phyloP scores from a whole-genome alignment of 2,329 filamentous ascomycete genomes.

The Curvularia lunata region DNA sequence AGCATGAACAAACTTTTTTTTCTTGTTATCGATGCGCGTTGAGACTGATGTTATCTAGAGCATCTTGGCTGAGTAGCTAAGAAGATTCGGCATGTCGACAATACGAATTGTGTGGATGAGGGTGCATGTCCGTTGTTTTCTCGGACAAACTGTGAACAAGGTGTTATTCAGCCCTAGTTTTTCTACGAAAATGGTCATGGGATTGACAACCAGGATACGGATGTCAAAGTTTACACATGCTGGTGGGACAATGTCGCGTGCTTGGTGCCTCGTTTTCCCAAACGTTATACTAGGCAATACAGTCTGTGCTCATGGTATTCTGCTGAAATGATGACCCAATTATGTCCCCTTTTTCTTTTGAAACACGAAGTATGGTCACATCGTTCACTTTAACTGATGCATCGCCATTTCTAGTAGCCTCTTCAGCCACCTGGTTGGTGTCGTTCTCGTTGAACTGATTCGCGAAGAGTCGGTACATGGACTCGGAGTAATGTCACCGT shows the following conservation, averaged over 20 bases:
- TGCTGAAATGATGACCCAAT: neutral
- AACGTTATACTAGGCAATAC: neutral
- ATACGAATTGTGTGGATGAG: constrained; percentile 1
- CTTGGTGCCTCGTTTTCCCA: neutral
- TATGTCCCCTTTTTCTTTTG: neutral
- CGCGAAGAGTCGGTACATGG: neutral
- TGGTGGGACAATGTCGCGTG: neutral
- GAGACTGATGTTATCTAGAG: neutral
- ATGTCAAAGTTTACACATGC: neutral
- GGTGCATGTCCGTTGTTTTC: neutral
- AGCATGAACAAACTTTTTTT: neutral
- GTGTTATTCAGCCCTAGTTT: neutral
- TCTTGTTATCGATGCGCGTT: neutral
- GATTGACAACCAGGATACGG: neutral
- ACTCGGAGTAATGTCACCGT: neutral
- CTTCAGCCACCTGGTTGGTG: neutral
- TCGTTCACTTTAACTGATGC: neutral
- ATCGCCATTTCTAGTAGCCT: neutral
- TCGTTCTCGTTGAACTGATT: neutral
- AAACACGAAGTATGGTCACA: neutral
- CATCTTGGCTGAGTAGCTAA: neutral
- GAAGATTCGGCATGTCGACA: constrained; percentile 1
- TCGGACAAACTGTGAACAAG: neutral
- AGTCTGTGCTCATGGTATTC: constrained; percentile 1
- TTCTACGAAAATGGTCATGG: neutral